Percentiles rank a stretch among this genome's conserved stretches.
phyloP scores from a whole-genome alignment of 495 filamentous ascomycete species.

The Penicillium odoratum region DNA sequence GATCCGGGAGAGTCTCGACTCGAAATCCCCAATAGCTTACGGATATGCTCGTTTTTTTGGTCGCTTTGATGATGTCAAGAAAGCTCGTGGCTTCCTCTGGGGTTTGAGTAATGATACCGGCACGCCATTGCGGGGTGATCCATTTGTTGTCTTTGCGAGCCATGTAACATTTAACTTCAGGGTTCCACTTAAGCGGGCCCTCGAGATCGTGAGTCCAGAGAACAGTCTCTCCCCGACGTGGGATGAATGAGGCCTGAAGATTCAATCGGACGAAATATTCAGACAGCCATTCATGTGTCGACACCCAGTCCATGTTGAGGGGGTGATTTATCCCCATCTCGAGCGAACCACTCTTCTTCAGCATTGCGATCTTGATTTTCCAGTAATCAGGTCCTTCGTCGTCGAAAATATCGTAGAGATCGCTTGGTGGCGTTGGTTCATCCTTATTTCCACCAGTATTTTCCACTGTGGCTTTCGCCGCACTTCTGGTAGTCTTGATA shows the following conservation, averaged over 20 bases:
- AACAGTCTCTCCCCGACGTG: constrained; percentile 58
- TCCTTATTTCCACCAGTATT: no score
- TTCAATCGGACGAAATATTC: constrained; percentile 36
- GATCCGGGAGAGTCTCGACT: constrained; percentile 55
- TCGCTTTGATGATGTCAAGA: constrained; percentile 43
- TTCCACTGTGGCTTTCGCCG: neutral
- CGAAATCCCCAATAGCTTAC: constrained; percentile 59
- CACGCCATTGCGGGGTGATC: constrained; percentile 53
- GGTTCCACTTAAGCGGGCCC: constrained; percentile 39
- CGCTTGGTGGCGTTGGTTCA: no score
- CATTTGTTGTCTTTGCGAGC: constrained; percentile 34
- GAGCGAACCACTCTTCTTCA: constrained; percentile 39
- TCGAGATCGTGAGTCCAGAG: constrained; percentile 48
- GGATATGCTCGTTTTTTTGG: constrained; percentile 32
- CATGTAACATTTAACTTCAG: constrained; percentile 26
- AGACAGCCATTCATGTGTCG: constrained; percentile 40
- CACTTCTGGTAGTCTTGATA: neutral
- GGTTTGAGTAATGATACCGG: constrained; percentile 54
- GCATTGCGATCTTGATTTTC: constrained; percentile 45
- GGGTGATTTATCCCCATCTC: constrained; percentile 49
- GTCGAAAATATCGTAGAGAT: neutral
- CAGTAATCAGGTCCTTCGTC: constrained; percentile 57
- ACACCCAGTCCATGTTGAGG: constrained; percentile 54
- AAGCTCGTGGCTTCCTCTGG: constrained; percentile 43
- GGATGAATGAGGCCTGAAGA: constrained; percentile 51